Percentiles rank a stretch among this genome's conserved stretches.
These are phyloP conservation scores for Beta lomatogona DNA, from an alignment of 179 eudicot species.

Conservation along the genomic window DNA sequence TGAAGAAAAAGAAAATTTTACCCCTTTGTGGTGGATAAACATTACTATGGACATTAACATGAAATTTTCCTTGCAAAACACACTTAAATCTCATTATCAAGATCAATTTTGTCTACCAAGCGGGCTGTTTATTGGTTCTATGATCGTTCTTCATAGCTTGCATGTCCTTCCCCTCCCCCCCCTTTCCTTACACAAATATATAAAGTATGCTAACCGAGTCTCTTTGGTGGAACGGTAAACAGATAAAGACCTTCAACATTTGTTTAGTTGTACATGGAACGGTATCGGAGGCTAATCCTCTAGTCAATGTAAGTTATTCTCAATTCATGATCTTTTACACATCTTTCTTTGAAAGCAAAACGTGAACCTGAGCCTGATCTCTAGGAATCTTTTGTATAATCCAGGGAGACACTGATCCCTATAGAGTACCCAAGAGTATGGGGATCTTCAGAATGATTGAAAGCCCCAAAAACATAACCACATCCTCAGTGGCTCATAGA, in stretches of 20 bases:
- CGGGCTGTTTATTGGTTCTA: too few species aligned
- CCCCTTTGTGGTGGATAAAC: too few species aligned
- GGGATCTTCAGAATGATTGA: slow-evolving; percentile 72
- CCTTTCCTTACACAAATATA: too few species aligned
- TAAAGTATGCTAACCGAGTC: slow-evolving; percentile 13
- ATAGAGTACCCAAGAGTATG: slow-evolving; percentile 74
- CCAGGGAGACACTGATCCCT: slow-evolving; percentile 72
- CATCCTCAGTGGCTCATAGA: slow-evolving; percentile 73
- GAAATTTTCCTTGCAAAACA: too few species aligned
- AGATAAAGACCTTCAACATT: slow-evolving; percentile 93
- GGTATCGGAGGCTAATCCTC: slow-evolving; percentile 69
- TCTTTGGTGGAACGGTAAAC: slow-evolving; percentile 2
- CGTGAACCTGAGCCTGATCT: not conserved
- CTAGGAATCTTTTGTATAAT: slow-evolving; percentile 14
- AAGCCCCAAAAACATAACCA: slow-evolving; percentile 74
- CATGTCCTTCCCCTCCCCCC: too few species aligned
- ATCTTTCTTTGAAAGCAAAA: not conserved
- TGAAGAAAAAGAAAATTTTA: too few species aligned
- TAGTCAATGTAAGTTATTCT: slow-evolving; percentile 50
- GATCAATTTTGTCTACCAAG: too few species aligned
- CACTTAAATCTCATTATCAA: too few species aligned
- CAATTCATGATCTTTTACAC: not conserved
- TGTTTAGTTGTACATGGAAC: slow-evolving; percentile 88
- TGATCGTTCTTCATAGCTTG: too few species aligned
- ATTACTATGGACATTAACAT: too few species aligned